These are phyloP conservation scores for Fusarium concolor DNA, from an alignment of 2,329 filamentous ascomycete species.

Conservation along the genomic window DNA sequence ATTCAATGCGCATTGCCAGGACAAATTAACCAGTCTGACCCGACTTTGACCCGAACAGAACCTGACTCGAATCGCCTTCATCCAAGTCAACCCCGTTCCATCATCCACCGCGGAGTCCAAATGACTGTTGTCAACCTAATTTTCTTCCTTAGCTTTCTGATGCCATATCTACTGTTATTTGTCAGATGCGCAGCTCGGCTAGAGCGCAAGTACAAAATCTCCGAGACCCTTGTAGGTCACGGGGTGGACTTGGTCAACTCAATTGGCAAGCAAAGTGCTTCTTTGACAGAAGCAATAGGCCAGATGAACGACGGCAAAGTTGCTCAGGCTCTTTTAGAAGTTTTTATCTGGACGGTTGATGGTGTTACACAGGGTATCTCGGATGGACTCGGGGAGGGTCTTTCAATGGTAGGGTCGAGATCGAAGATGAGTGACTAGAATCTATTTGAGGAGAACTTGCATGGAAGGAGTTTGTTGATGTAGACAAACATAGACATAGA, in stretches of 20 bases:
- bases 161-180: constrained; percentile 70
- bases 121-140: constrained; percentile 68
- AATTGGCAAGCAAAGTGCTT: constrained; percentile 69
- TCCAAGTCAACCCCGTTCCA: constrained; percentile 51
- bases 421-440: constrained; percentile 3
- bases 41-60: constrained; percentile 2
- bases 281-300: constrained; percentile 63
- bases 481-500: constrained; percentile 22
- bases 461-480: constrained; percentile 1
- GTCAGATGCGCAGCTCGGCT: constrained; percentile 67
- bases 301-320: constrained; percentile 73
- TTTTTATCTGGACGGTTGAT: constrained; percentile 71
- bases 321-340: constrained; percentile 67
- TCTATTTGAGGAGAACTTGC: background rate
- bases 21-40: constrained; percentile 16
- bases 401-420: constrained; percentile 44
- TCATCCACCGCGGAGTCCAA: constrained; percentile 70
- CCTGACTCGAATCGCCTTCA: background rate
- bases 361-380: constrained; percentile 74
- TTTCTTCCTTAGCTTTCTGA: constrained; percentile 67
- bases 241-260: constrained; percentile 68
- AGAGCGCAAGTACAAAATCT: constrained; percentile 75
- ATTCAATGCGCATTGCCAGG: constrained; percentile 45
- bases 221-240: constrained; percentile 77
- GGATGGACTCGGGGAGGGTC: constrained; percentile 66